These are phyloP conservation scores for Hypoxylon sp. DNA, from an alignment of 2,329 filamentous ascomycete species.

Conservation along the genomic window DNA sequence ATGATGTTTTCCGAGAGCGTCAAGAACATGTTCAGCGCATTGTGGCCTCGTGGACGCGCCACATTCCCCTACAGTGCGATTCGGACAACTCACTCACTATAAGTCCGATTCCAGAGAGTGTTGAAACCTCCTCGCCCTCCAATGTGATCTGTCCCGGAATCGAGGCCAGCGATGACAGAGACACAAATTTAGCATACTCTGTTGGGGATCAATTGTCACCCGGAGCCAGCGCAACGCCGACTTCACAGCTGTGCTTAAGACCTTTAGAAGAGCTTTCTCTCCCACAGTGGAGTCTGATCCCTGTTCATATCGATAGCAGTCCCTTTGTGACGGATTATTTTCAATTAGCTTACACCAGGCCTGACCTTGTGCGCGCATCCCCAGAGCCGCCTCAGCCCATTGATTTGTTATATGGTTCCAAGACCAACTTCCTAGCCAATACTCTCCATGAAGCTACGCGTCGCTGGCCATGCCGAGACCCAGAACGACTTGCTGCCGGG, in stretches of 20 bases:
- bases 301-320: neutral
- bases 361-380: conserved; percentile 6
- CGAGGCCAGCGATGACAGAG: neutral
- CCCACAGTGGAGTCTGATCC: conserved; percentile 8
- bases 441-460: conserved; percentile 6
- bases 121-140: neutral
- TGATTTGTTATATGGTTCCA: conserved; percentile 16
- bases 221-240: neutral
- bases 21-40: conserved; percentile 14
- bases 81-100: neutral
- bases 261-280: conserved; percentile 1
- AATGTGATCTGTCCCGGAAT: neutral
- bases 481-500: conserved; percentile 8
- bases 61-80: neutral
- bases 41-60: conserved; percentile 16
- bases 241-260: neutral
- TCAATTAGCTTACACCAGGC: neutral
- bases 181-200: neutral
- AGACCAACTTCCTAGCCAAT: conserved; percentile 17
- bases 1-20: conserved; percentile 16
- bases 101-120: neutral
- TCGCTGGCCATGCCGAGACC: conserved; percentile 14
- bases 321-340: neutral
- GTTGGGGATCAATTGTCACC: neutral
- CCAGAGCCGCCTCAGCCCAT: conserved; percentile 1